Evolutionary conservation across 2,329 filamentous ascomycete species (phyloP).

Genomic region (Boeremia lycopersici): DNA sequence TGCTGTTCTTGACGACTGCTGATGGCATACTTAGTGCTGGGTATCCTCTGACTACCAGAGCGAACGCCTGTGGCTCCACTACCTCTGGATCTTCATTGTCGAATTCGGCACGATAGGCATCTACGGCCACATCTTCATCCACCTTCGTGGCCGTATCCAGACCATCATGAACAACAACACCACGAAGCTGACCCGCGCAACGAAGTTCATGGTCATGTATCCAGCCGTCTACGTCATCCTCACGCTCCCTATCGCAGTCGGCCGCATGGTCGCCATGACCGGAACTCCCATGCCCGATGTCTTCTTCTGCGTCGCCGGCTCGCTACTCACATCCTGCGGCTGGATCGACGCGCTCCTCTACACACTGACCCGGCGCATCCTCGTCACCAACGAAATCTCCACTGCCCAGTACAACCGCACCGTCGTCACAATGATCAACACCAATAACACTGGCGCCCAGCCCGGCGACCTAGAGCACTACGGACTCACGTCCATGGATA

Average conservation of each 20-base stretch:
- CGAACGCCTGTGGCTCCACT: slow-evolving; percentile 58
- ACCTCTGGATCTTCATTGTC: slow-evolving; percentile 61
- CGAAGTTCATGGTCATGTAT: slow-evolving; percentile 66
- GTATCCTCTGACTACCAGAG: slow-evolving; percentile 51
- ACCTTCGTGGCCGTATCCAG: slow-evolving; percentile 53
- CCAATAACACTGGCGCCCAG: slow-evolving; percentile 27
- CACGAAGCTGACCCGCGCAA: slow-evolving; percentile 48
- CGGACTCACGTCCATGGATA: slow-evolving; percentile 39
- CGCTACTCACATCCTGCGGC: slow-evolving; percentile 59
- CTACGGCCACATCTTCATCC: slow-evolving; percentile 57
- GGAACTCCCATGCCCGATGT: slow-evolving; percentile 53
- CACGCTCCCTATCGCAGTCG: slow-evolving; percentile 66
- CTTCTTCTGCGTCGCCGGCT: slow-evolving; percentile 65
- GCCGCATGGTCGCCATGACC: slow-evolving; percentile 48
- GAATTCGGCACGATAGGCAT: slow-evolving; percentile 59
- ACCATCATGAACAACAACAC: slow-evolving; percentile 44
- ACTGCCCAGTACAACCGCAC: slow-evolving; percentile 33
- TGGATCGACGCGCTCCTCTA: slow-evolving; percentile 54
- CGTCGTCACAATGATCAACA: slow-evolving; percentile 25
- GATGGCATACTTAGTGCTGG: slow-evolving; percentile 53
- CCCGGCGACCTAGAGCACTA: slow-evolving; percentile 34
- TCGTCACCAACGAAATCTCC: slow-evolving; percentile 43
- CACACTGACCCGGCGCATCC: slow-evolving; percentile 49
- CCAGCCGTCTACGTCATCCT: slow-evolving; percentile 70
- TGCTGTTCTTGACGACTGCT: background rate